Conservation (phyloP, 2,329 filamentous ascomycete species). For the Tolypocladium inflatum region DNA sequence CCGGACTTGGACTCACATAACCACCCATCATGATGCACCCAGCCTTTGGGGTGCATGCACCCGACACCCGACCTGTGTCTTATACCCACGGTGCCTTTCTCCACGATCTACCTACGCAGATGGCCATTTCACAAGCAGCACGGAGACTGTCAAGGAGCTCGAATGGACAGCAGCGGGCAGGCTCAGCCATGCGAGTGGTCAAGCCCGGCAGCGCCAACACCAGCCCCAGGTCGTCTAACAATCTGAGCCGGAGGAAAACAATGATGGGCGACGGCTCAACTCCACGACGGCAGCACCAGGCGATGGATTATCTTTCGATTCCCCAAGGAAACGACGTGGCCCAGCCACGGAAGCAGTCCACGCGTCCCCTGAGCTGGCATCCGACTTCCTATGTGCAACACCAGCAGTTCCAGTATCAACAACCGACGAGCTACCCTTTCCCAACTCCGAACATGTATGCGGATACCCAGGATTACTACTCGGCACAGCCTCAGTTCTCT, state of each 20-base stretch:
- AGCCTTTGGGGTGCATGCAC: conserved; percentile 14
- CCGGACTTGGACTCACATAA: not conserved
- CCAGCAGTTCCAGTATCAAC: conserved; percentile 27
- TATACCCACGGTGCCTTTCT: conserved; percentile 30
- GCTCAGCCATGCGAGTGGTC: conserved; percentile 45
- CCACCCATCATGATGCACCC: conserved; percentile 18
- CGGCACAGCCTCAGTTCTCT: conserved; percentile 33
- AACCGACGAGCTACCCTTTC: conserved; percentile 27
- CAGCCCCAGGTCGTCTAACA: conserved; percentile 49
- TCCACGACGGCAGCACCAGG: conserved; percentile 36
- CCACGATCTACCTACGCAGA: conserved; percentile 43
- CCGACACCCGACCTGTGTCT: conserved; percentile 15
- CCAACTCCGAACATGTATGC: conserved; percentile 25
- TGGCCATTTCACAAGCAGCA: conserved; percentile 34
- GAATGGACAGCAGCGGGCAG: conserved; percentile 39
- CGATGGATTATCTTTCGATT: conserved; percentile 24
- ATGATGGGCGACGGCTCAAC: conserved; percentile 41
- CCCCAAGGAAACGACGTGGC: not conserved
- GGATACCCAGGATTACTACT: conserved; percentile 31
- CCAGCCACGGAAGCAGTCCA: conserved; percentile 5
- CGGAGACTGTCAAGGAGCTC: conserved; percentile 40
- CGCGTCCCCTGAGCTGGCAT: conserved; percentile 57
- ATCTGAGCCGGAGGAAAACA: conserved; percentile 44
- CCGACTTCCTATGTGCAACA: conserved; percentile 45
- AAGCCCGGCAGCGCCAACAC: conserved; percentile 62